Base-by-base conservation (phyloP, 192 early-diverging fungal genomes). In the Spinellus fusiger region DNA sequence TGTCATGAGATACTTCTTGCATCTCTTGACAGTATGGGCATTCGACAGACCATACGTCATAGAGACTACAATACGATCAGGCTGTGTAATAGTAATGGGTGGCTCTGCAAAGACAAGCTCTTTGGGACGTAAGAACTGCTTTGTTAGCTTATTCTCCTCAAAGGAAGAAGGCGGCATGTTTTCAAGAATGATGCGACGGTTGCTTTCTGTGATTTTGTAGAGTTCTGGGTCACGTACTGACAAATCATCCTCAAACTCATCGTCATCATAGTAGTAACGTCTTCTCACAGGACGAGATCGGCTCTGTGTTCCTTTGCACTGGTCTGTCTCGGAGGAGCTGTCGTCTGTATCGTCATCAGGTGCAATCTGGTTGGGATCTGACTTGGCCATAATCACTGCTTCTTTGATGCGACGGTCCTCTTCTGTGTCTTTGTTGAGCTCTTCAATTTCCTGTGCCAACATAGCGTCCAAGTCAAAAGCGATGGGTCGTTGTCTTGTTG, bases 1-100 rank as follows among this genome's bases (percentile, higher is more conserved):
- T 33, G 75, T 72, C 10, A 81, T 71, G 64, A 81, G 66, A 26
- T 81, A 81, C n/a, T 49, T 47, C 28, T 64, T 51, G 8, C 52
- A 60, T 49, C 33, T 58, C 44, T 33, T 53, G 3, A 35, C 32
- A 3, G 20, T 12, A 3, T 57, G 47, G 15, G 25, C 34, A 20
- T 46, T 46, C 25, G 61, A 66, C 16, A 23, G 5, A 20, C 67
- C 67, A 32, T 62, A 64, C 10, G 46, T n/a, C 27, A 64, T 57
- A 4, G 51, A 27, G 3, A 67, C 65, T 18, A 56, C 13, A 22
- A 69, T 58, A 34, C 50, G 62, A 34, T 62, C 50, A 26, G 56
- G 34, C 1, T 48, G 15, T 9, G 65, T 44, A 5, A 49, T 25
- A 28, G 49, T 55, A 8, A 52, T 28, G 8, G 66, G 54, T 31